phyloP scores from a whole-genome alignment of 768 basidiomycete genomes.

The Tylopilus rubrobrunneus region DNA sequence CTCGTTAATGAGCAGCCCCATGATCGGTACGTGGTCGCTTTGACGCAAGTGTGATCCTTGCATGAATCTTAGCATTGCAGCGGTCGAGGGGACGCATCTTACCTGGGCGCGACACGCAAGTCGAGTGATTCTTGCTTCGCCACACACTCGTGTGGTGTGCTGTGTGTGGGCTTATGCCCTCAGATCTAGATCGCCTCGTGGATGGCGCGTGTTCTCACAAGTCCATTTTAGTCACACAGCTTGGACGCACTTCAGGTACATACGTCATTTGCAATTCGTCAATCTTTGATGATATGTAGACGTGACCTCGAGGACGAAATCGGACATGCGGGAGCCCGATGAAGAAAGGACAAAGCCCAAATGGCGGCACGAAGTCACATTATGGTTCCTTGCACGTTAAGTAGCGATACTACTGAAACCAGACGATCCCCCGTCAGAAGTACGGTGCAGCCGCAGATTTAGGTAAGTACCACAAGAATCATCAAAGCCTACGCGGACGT shows the following conservation, averaged over 20 bases:
- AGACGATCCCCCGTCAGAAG: not conserved
- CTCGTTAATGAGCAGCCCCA: conserved; percentile 22
- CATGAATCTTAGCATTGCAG: not conserved
- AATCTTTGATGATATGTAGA: not conserved
- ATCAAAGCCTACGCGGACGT: not conserved
- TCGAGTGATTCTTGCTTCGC: not conserved
- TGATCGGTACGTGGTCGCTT: not conserved
- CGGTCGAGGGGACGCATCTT: not conserved
- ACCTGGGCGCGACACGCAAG: not conserved
- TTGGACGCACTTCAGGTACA: not conserved
- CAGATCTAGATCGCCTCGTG: conserved; percentile 1
- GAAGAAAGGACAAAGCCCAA: not conserved
- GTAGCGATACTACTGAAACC: not conserved
- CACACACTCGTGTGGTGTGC: not conserved
- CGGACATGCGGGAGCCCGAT: not conserved
- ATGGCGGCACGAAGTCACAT: not conserved
- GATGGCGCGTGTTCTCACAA: not conserved
- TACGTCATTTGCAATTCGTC: not conserved
- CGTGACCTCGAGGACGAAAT: not conserved
- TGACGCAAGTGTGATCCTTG: not conserved
- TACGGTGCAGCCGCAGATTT: not conserved
- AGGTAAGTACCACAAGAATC: not conserved
- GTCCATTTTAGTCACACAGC: not conserved
- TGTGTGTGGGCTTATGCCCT: not conserved
- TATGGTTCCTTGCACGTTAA: not conserved